These are phyloP conservation scores for Solanum ossicruentum DNA, from an alignment of 257 asterid genomes.

Conservation along the genomic window DNA sequence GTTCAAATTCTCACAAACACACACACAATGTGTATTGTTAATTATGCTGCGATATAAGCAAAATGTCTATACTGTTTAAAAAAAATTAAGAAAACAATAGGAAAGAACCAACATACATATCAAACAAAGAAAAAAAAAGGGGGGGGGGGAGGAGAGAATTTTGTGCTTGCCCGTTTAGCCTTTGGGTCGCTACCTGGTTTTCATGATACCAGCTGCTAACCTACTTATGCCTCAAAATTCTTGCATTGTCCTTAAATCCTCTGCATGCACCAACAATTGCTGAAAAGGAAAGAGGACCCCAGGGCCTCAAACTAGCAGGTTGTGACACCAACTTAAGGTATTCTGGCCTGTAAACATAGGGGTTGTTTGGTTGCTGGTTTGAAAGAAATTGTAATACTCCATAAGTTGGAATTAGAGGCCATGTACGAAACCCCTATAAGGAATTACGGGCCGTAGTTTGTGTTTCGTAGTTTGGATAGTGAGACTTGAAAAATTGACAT, in stretches of 20 bases:
- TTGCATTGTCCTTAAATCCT: background rate
- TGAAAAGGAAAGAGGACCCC: background rate
- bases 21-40: background rate
- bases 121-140: background rate
- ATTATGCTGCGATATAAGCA: background rate
- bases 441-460: too few relatives aligned
- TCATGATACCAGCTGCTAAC: background rate
- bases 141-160: background rate
- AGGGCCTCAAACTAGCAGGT: background rate
- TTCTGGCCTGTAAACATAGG: background rate
- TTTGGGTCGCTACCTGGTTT: background rate
- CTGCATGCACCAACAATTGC: background rate
- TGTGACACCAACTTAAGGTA: background rate
- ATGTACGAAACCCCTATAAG: too few relatives aligned
- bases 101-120: background rate
- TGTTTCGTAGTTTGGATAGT: too few relatives aligned
- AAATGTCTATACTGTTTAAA: background rate
- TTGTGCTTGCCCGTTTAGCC: background rate
- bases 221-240: background rate
- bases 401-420: too few relatives aligned
- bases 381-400: background rate
- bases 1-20: background rate
- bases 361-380: background rate
- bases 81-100: background rate
- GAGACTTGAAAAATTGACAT: too few relatives aligned